Evolutionary conservation across 2,329 filamentous ascomycete species (phyloP).

Genomic region (Ilyonectria robusta): DNA sequence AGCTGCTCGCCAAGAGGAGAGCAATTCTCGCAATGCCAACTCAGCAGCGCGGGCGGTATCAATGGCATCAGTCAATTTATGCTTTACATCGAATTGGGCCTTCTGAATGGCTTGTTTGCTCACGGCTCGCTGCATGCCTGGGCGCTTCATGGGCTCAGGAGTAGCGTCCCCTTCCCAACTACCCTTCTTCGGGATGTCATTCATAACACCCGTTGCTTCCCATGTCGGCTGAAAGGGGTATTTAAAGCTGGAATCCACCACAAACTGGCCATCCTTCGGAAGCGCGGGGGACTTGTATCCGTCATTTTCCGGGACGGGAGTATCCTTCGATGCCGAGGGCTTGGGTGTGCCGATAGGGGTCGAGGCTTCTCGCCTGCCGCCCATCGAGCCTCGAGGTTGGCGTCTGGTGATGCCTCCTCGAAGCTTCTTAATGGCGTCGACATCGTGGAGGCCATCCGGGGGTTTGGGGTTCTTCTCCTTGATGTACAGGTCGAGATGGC

Average conservation of each 20-base stretch:
- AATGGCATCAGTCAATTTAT: slow-evolving; percentile 76
- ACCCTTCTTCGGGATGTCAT: slow-evolving; percentile 71
- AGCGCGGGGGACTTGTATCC: slow-evolving; percentile 56
- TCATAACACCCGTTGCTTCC: slow-evolving; percentile 85
- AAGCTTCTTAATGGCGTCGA: slow-evolving; percentile 88
- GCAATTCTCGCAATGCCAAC: slow-evolving; percentile 85
- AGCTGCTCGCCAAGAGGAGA: slow-evolving; percentile 86
- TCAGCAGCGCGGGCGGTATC: slow-evolving; percentile 89
- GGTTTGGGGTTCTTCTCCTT: slow-evolving; percentile 93
- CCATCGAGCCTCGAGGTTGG: slow-evolving; percentile 78
- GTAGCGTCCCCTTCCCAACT: slow-evolving; percentile 52
- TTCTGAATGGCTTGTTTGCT: slow-evolving; percentile 70
- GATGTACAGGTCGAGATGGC: slow-evolving; percentile 94
- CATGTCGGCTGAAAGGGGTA: slow-evolving; percentile 72
- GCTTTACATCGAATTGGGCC: slow-evolving; percentile 74
- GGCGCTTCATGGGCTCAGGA: slow-evolving; percentile 54
- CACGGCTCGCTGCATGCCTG: slow-evolving; percentile 57
- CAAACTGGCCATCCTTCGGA: slow-evolving; percentile 59
- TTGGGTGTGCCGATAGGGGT: slow-evolving; percentile 69
- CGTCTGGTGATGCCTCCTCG: slow-evolving; percentile 89
- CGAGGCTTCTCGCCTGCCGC: slow-evolving; percentile 71
- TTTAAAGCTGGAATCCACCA: slow-evolving; percentile 64
- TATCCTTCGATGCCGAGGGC: slow-evolving; percentile 56
- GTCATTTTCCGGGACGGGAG: slow-evolving; percentile 57
- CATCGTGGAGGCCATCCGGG: slow-evolving; percentile 88